Evolutionary conservation across 768 basidiomycete species (phyloP).

Genomic region (Arthromyces matolae): DNA sequence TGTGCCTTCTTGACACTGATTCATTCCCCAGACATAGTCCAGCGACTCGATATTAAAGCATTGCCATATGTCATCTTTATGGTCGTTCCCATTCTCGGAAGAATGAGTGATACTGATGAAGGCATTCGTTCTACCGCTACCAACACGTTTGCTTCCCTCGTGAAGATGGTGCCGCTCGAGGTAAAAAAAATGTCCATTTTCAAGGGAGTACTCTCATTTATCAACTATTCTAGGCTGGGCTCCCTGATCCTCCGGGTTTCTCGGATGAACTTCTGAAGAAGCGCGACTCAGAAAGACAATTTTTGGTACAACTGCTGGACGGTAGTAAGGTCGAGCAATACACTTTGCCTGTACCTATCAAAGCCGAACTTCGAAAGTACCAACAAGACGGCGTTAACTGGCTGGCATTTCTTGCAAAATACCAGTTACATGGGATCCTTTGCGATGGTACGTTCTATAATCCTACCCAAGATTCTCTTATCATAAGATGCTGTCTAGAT

Average conservation of each 20-base stretch:
- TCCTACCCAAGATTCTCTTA: not conserved
- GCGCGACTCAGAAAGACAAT: constrained; percentile 84
- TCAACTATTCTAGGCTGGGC: constrained; percentile 61
- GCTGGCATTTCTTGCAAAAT: constrained; percentile 97
- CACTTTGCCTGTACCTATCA: constrained; percentile 78
- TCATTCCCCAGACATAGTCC: constrained; percentile 73
- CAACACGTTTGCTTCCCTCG: constrained; percentile 94
- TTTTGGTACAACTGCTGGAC: constrained; percentile 90
- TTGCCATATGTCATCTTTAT: constrained; percentile 96
- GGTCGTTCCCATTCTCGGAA: constrained; percentile 91
- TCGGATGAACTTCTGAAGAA: constrained; percentile 82
- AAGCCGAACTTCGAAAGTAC: constrained; percentile 93
- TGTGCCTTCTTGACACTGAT: constrained; percentile 6
- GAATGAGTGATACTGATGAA: constrained; percentile 95
- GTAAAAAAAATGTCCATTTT: constrained; percentile 36
- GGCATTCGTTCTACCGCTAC: constrained; percentile 91
- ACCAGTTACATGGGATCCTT: constrained; percentile 94
- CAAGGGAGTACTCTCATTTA: not conserved
- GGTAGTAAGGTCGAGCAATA: constrained; percentile 94
- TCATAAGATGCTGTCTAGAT: constrained; percentile 46
- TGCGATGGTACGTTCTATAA: constrained; percentile 73
- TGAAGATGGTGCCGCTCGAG: constrained; percentile 98
- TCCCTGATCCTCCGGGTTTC: constrained; percentile 96
- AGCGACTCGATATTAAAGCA: constrained; percentile 88
- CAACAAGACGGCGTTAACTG: constrained; percentile 99